A percentile compares a stretch with the other conserved stretches of the same genome.
Conservation (phyloP, 2,329 filamentous ascomycete species). For the Hypoxylon sp. region DNA sequence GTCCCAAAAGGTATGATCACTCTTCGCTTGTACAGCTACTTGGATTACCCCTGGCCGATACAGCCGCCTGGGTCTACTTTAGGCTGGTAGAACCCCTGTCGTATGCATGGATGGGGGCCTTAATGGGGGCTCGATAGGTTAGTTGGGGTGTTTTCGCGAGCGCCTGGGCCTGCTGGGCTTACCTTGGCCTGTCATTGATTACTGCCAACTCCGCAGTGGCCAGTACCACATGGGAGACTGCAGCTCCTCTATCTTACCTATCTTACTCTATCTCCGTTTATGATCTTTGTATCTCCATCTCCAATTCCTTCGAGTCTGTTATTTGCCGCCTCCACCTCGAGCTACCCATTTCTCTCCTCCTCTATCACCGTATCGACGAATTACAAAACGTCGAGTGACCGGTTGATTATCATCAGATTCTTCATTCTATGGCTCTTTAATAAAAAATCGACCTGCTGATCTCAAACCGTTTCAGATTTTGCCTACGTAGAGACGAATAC, state of each 20-base stretch:
- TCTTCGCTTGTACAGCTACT: slow-evolving; percentile 33
- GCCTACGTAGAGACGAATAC: slow-evolving; percentile 15
- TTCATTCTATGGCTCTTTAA: slow-evolving; percentile 20
- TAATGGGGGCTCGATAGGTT: slow-evolving; percentile 13
- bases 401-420: slow-evolving; percentile 10
- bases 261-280: slow-evolving; percentile 17
- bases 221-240: slow-evolving; percentile 17
- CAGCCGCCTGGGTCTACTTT: slow-evolving; percentile 34
- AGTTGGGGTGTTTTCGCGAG: slow-evolving; percentile 38
- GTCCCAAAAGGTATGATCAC: slow-evolving; percentile 30
- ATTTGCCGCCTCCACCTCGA: slow-evolving; percentile 9
- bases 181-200: slow-evolving; percentile 38
- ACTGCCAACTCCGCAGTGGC: slow-evolving; percentile 38
- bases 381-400: slow-evolving; percentile 16
- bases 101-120: slow-evolving; percentile 20
- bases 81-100: slow-evolving; percentile 36
- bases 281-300: slow-evolving; percentile 28
- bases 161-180: slow-evolving; percentile 28
- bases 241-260: slow-evolving; percentile 7
- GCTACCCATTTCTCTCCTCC: slow-evolving; percentile 16
- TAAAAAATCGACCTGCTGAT: slow-evolving; percentile 24
- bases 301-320: slow-evolving; percentile 22
- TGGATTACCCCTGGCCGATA: slow-evolving; percentile 33
- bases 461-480: slow-evolving; percentile 24
- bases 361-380: slow-evolving; percentile 24